A percentile compares a stretch with the other conserved stretches of the same genome.
phyloP scores from a whole-genome alignment of 768 basidiomycete species.

The Dentipellis fragilis region DNA sequence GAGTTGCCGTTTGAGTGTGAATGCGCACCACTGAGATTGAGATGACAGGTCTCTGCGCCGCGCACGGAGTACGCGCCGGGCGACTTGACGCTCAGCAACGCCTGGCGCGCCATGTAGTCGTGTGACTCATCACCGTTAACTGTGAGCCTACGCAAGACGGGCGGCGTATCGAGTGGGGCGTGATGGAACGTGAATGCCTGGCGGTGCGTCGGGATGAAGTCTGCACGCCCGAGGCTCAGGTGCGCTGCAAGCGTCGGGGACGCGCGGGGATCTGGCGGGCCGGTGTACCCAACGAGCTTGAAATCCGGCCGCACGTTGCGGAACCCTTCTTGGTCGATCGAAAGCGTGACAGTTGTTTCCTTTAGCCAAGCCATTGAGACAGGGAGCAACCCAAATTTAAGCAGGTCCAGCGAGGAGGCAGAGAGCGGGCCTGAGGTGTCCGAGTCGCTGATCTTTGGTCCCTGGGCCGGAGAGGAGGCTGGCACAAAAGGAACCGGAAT shows the following conservation, averaged over 20 bases:
- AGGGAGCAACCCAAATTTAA: constrained; percentile 20
- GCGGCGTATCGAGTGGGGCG: constrained; percentile 53
- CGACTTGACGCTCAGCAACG: constrained; percentile 52
- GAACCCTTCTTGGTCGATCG: constrained; percentile 82
- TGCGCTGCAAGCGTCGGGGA: constrained; percentile 18
- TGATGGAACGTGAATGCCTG: constrained; percentile 65
- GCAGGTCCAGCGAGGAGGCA: not conserved
- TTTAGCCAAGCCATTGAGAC: constrained; percentile 42
- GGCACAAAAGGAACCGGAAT: not conserved
- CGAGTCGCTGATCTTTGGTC: not conserved
- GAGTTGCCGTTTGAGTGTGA: too few relatives aligned
- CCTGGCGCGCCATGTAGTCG: constrained; percentile 73
- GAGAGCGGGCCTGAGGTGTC: not conserved
- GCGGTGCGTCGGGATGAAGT: constrained; percentile 53
- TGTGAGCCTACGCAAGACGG: constrained; percentile 61
- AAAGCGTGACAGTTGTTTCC: constrained; percentile 44
- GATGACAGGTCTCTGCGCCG: constrained; percentile 44
- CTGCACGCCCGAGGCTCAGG: constrained; percentile 38
- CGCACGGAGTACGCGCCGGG: constrained; percentile 71
- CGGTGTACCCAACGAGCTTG: constrained; percentile 42
- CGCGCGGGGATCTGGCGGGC: constrained; percentile 13
- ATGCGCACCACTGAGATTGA: constrained; percentile 8
- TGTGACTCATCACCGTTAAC: constrained; percentile 55
- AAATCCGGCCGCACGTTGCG: constrained; percentile 52
- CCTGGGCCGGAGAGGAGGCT: not conserved